Percentiles rank a stretch among this genome's conserved stretches.
phyloP scores from a whole-genome alignment of 768 basidiomycete species.

The Boletus huronensis region DNA sequence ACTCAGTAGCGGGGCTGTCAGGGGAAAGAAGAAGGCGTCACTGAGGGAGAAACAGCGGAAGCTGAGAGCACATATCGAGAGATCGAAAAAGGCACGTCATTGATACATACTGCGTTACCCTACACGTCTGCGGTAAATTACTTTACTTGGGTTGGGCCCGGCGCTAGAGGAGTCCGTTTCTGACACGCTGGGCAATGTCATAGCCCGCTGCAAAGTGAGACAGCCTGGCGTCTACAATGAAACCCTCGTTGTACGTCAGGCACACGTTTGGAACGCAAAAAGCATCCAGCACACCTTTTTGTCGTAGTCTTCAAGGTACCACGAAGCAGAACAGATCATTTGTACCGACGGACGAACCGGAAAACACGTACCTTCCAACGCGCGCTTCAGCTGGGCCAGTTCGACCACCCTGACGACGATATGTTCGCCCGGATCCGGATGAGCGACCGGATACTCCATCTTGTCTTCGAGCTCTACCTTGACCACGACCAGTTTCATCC shows the following conservation, averaged over 20 bases:
- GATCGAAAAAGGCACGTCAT: slow-evolving; percentile 50
- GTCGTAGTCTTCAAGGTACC: slow-evolving; percentile 47
- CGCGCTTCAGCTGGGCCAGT: slow-evolving; percentile 55
- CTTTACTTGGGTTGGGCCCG: neutral
- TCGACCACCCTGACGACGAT: slow-evolving; percentile 74
- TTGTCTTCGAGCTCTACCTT: slow-evolving; percentile 62
- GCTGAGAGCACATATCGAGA: slow-evolving; percentile 71
- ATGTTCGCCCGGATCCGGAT: slow-evolving; percentile 84
- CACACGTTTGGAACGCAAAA: neutral
- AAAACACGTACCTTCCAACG: slow-evolving; percentile 61
- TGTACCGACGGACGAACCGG: neutral
- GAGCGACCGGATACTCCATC: slow-evolving; percentile 65
- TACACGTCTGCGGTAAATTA: neutral
- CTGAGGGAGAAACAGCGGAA: slow-evolving; percentile 79
- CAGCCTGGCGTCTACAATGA: slow-evolving; percentile 71
- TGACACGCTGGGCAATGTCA: slow-evolving; percentile 47
- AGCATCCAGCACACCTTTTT: slow-evolving; percentile 41
- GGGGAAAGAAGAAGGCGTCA: slow-evolving; percentile 79
- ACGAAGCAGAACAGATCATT: neutral
- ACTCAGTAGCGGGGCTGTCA: slow-evolving; percentile 69
- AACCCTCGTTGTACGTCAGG: slow-evolving; percentile 39
- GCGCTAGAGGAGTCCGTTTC: slow-evolving; percentile 25
- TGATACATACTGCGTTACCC: slow-evolving; percentile 11
- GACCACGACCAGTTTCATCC: slow-evolving; percentile 83
- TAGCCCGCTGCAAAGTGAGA: slow-evolving; percentile 74